These are phyloP conservation scores for Globisporangium echinulatum DNA, from an alignment of 352 stramenopile species.

Conservation along the genomic window DNA sequence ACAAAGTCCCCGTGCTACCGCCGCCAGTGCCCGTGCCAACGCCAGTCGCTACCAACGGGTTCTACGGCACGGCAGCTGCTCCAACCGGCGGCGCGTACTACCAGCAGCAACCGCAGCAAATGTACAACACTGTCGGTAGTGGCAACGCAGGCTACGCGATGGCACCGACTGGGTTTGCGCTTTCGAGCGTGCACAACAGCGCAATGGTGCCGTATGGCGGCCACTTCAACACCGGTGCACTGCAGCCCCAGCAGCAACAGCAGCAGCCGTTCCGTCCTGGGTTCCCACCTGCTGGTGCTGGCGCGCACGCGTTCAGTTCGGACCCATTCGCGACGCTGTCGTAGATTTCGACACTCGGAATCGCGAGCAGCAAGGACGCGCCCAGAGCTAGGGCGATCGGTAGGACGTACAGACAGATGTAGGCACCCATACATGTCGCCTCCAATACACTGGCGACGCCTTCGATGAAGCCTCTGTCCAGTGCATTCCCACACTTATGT, in stretches of 20 bases:
- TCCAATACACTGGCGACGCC: too few relatives aligned
- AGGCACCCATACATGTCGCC: not conserved
- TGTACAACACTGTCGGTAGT: constrained; percentile 25
- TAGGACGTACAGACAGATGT: too few relatives aligned
- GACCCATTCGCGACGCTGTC: constrained; percentile 64
- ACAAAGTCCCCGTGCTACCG: constrained; percentile 59
- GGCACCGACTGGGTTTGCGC: constrained; percentile 9
- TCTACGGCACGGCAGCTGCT: constrained; percentile 14
- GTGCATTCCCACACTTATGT: not conserved
- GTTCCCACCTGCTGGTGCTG: constrained; percentile 16
- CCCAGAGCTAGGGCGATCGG: too few relatives aligned
- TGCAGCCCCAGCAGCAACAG: constrained; percentile 11
- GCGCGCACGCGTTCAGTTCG: constrained; percentile 21
- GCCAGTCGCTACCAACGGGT: constrained; percentile 11
- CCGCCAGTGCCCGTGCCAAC: constrained; percentile 16
- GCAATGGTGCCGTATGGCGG: constrained; percentile 13
- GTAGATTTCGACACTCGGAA: constrained; percentile 10
- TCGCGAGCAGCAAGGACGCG: too few relatives aligned
- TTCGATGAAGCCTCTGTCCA: not conserved
- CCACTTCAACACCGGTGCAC: constrained; percentile 16
- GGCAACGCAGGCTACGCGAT: constrained; percentile 18
- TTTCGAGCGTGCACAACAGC: constrained; percentile 4
- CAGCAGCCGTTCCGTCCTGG: constrained; percentile 36
- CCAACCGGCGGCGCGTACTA: constrained; percentile 17
- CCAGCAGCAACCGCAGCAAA: constrained; percentile 25